phyloP scores from a whole-genome alignment of 2,329 filamentous ascomycete species.

The Aspergillus aculeatus region DNA sequence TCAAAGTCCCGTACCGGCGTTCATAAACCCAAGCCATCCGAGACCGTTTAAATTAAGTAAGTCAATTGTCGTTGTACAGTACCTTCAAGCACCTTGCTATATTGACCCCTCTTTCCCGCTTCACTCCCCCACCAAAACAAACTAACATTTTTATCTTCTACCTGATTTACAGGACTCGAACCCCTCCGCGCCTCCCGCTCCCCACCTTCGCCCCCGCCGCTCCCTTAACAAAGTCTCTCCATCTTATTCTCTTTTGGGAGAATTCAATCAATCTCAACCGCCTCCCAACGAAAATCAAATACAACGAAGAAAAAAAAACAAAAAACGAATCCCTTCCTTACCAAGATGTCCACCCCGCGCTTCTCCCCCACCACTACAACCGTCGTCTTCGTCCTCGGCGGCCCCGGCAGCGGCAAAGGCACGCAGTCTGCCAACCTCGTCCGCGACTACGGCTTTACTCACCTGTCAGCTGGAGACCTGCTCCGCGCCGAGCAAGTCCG shows the following conservation, averaged over 20 bases:
- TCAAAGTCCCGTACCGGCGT: slow-evolving; percentile 49
- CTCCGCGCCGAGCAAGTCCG: slow-evolving; percentile 91
- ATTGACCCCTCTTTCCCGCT: neutral
- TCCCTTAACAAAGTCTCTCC: too few species aligned
- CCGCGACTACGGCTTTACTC: slow-evolving; percentile 82
- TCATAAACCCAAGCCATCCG: slow-evolving; percentile 50
- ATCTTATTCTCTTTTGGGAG: too few species aligned
- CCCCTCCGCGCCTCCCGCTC: neutral
- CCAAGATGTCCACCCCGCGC: slow-evolving; percentile 55
- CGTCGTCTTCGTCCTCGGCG: slow-evolving; percentile 95
- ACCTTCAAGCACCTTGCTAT: neutral
- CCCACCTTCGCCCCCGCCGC: neutral
- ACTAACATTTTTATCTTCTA: neutral
- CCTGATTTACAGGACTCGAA: neutral
- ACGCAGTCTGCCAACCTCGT: slow-evolving; percentile 92
- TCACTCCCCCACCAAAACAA: neutral
- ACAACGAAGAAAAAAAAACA: neutral
- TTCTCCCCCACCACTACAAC: slow-evolving; percentile 79
- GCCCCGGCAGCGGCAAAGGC: slow-evolving; percentile 92
- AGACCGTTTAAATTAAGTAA: neutral
- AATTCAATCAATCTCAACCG: too few species aligned
- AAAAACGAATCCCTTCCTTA: neutral
- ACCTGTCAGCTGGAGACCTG: slow-evolving; percentile 90
- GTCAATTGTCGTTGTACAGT: slow-evolving; percentile 21
- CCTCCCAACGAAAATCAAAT: too few species aligned